Evolutionary conservation across 139 green algal species (phyloP), one percentile per base, ranked within the genome.

Genomic region (Chlorella sp.): DNA sequence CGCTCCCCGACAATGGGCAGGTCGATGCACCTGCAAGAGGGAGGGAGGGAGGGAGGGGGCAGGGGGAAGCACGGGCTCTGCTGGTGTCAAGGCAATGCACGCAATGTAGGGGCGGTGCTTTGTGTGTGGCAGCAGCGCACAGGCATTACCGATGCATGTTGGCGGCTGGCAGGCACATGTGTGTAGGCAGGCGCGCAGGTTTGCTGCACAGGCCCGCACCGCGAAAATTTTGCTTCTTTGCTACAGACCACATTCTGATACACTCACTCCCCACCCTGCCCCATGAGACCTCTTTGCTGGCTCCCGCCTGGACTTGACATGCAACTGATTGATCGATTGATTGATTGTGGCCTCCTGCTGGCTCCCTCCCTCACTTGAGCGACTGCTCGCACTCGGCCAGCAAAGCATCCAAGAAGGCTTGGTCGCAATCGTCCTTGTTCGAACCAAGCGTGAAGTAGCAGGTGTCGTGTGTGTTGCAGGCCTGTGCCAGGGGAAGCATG

Each of bases 381-480:
- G 83, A 18, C 3, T 37, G 57, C 3, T 78, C 24, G 68, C 88
- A 91, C 53, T 91, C 88, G 0, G 9, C 57, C 57, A 64, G 88
- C 36, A 91, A 19, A 0, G 88, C 53, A 24, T 91, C 88, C n/a
- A 53, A 24, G 34, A 91, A 91, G 21, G 53, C 60, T 11, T 30
- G 21, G 82, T 91, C 88, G 79, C 88, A 91, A 0, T n/a, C n/a
- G 14, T 61, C 69, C 69, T 82, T 91, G 22, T 71, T 30, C 18
- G n/a, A 24, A 18, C 88, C 79, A 2, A 39, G 60, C 1, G 79
- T 81, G 79, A 68, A 76, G 82, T 91, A 91, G 60, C 88, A 91
- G 0, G 24, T n/a, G 79, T 91, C 75, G 76, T 90, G 87, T 26
- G 61, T 39, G 85, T 89, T 82, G 73, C 57, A 89, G 16, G 69